Conservation (phyloP, 768 basidiomycete species). For the Tulasnella sp. region DNA sequence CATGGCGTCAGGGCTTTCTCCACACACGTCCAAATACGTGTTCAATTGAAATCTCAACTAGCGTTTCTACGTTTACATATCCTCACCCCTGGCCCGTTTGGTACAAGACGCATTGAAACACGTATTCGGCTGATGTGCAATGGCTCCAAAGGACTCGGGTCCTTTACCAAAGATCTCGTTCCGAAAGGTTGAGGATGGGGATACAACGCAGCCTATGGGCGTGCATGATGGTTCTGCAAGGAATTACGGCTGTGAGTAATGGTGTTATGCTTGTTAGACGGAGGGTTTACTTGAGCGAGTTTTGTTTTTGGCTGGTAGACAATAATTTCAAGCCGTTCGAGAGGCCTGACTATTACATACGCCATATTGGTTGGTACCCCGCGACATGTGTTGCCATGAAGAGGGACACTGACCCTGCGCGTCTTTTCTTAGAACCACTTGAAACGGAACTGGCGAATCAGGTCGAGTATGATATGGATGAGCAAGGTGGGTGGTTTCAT, state of each 20-base stretch:
- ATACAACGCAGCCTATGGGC: constrained; percentile 46
- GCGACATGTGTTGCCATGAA: background rate
- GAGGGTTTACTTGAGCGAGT: background rate
- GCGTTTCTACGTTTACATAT: too few relatives aligned
- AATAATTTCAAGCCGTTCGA: constrained; percentile 59
- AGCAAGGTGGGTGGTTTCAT: constrained; percentile 55
- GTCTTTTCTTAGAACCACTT: constrained; percentile 53
- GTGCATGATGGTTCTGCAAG: constrained; percentile 50
- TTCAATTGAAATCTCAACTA: too few relatives aligned
- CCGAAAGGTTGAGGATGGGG: constrained; percentile 50
- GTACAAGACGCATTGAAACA: too few relatives aligned
- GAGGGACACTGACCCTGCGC: background rate
- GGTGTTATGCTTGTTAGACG: constrained; percentile 2
- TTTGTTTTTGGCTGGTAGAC: constrained; percentile 33
- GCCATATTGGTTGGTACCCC: constrained; percentile 53
- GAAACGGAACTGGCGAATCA: constrained; percentile 84
- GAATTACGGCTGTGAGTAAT: constrained; percentile 58
- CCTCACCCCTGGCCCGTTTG: too few relatives aligned
- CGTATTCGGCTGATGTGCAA: too few relatives aligned
- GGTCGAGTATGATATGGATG: constrained; percentile 99
- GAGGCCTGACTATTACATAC: constrained; percentile 76
- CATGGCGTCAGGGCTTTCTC: too few relatives aligned
- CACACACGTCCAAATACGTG: too few relatives aligned
- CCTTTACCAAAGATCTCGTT: constrained; percentile 16
- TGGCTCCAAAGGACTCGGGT: constrained; percentile 13